Evolutionary conservation across 192 early-diverging fungal genomes (phyloP).

Genomic region (Linnemannia elongata): DNA sequence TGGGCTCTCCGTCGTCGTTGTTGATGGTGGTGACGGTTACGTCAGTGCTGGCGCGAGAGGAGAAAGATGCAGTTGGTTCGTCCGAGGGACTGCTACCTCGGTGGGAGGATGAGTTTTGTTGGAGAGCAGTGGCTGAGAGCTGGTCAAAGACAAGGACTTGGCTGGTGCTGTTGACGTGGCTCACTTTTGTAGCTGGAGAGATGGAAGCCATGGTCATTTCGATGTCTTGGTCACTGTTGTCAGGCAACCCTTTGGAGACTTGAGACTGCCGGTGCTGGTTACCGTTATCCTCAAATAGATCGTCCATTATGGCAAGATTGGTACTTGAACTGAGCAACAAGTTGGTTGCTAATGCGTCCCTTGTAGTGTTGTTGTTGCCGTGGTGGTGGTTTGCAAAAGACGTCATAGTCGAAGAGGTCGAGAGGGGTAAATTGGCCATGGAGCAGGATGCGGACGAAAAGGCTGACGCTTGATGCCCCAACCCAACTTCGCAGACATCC

Average conservation of each 20-base stretch:
- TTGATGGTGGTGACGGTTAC: neutral
- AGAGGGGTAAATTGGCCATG: slow-evolving; percentile 22
- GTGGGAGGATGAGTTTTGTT: neutral
- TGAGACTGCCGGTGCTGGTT: neutral
- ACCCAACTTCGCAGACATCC: slow-evolving; percentile 37
- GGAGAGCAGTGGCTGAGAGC: neutral
- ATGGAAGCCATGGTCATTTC: slow-evolving; percentile 23
- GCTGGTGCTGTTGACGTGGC: slow-evolving; percentile 40
- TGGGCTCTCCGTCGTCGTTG: neutral
- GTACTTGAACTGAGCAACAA: slow-evolving; percentile 44
- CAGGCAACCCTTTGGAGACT: neutral
- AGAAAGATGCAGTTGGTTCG: neutral
- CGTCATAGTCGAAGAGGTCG: slow-evolving; percentile 18
- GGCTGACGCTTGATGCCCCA: slow-evolving; percentile 2
- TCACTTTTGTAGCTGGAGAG: neutral
- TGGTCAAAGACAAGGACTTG: slow-evolving; percentile 49
- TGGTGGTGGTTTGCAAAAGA: slow-evolving; percentile 15
- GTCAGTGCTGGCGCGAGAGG: neutral
- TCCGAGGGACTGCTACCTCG: neutral
- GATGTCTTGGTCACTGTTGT: slow-evolving; percentile 15
- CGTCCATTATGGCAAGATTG: slow-evolving; percentile 42
- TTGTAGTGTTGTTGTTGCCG: neutral
- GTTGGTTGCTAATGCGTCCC: slow-evolving; percentile 8
- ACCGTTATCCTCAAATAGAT: slow-evolving; percentile 2
- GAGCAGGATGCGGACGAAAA: slow-evolving; percentile 41